phyloP scores from a whole-genome alignment of 169 alveolate species.

The Plasmodium ovale region DNA sequence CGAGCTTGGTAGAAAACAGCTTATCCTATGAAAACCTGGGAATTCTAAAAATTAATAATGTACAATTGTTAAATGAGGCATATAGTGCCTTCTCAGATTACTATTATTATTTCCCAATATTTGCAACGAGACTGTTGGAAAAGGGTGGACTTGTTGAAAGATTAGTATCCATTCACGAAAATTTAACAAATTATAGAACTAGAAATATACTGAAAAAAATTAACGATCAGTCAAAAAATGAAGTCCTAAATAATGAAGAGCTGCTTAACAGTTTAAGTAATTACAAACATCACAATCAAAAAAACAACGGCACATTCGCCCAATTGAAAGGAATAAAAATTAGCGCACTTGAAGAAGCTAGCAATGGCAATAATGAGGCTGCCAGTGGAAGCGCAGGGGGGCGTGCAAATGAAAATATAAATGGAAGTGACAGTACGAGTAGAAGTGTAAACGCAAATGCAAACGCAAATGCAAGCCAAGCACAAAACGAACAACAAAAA shows the following conservation, averaged over 20 bases:
- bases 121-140: conserved; percentile 25
- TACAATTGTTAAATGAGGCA: conserved; percentile 36
- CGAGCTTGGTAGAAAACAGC: conserved; percentile 18
- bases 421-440: neutral
- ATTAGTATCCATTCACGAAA: conserved; percentile 25
- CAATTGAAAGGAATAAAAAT: conserved; percentile 4
- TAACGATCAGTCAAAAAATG: conserved; percentile 41
- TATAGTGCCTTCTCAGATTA: conserved; percentile 57
- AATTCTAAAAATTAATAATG: conserved; percentile 48
- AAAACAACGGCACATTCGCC: conserved; percentile 1
- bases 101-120: conserved; percentile 45
- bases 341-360: neutral
- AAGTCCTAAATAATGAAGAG: conserved; percentile 56
- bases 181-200: conserved; percentile 54
- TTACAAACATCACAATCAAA: conserved; percentile 35
- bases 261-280: conserved; percentile 9
- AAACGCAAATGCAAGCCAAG: neutral
- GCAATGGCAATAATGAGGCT: neutral
- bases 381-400: neutral
- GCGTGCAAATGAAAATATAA: neutral
- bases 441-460: neutral
- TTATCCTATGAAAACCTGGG: conserved; percentile 53
- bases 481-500: neutral
- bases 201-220: conserved; percentile 36
- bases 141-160: conserved; percentile 56